Conservation (phyloP, 2,329 filamentous ascomycete genomes). For the Albifimbria verrucaria region DNA sequence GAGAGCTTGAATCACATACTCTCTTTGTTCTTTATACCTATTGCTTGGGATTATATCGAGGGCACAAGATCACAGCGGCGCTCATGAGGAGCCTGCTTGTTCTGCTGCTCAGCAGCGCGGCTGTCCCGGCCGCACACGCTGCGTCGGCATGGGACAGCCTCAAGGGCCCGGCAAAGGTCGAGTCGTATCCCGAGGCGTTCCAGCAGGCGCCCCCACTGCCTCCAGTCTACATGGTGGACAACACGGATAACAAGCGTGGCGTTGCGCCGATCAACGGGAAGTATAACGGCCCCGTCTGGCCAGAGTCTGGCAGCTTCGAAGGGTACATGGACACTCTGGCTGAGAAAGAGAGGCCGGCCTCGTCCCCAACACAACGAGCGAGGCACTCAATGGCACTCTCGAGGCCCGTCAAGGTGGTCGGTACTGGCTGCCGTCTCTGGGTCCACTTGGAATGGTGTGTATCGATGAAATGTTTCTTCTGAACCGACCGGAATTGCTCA, state of each 20-base stretch:
- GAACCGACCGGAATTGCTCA: too few species aligned
- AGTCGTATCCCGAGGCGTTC: not conserved
- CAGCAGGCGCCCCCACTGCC: not conserved
- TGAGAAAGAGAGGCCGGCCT: too few species aligned
- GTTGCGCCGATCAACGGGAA: not conserved
- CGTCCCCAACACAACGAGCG: not conserved
- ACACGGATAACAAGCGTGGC: not conserved
- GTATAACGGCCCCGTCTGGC: not conserved
- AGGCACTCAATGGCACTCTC: not conserved
- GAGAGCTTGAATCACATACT: too few species aligned
- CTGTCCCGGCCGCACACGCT: not conserved
- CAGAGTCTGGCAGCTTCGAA: too few species aligned
- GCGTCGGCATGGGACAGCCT: not conserved
- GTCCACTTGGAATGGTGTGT: slow-evolving; percentile 47
- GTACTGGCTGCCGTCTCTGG: slow-evolving; percentile 13
- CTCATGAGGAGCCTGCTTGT: not conserved
- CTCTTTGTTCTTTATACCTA: too few species aligned
- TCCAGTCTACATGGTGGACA: not conserved
- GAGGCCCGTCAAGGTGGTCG: not conserved
- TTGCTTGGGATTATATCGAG: too few species aligned
- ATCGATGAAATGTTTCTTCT: slow-evolving; percentile 63
- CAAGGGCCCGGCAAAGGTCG: not conserved
- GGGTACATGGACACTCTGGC: too few species aligned
- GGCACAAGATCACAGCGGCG: not conserved
- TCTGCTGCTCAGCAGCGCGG: not conserved